Evolutionary conservation across 2,329 filamentous ascomycete genomes (phyloP).

Genomic region (Colletotrichum plurivorum): DNA sequence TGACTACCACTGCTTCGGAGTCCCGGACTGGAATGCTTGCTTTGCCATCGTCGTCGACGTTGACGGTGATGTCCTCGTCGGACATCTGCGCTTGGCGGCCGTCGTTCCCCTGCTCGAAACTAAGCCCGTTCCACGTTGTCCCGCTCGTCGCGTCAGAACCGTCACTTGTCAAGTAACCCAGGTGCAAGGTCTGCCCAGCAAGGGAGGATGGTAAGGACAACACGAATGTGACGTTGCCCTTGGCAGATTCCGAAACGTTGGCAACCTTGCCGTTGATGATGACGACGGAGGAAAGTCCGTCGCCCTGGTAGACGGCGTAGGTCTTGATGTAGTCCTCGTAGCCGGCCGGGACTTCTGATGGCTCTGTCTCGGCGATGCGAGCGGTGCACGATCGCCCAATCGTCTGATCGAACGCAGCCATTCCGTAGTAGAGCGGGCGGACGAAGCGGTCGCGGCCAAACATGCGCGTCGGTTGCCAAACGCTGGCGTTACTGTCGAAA

Average conservation of each 20-base stretch:
- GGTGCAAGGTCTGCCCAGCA: conserved; percentile 28
- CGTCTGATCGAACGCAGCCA: conserved; percentile 34
- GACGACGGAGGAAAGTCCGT: conserved; percentile 30
- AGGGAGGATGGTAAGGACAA: conserved; percentile 28
- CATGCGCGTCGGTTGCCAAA: conserved; percentile 36
- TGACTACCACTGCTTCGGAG: conserved; percentile 31
- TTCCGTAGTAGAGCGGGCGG: conserved; percentile 35
- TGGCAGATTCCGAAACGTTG: conserved; percentile 30
- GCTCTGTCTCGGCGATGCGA: conserved; percentile 25
- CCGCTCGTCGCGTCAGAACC: conserved; percentile 34
- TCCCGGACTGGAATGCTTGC: conserved; percentile 33
- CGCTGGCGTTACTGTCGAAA: conserved; percentile 35
- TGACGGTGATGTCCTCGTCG: conserved; percentile 28
- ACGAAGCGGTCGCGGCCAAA: conserved; percentile 38
- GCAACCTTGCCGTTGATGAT: conserved; percentile 36
- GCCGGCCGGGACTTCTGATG: conserved; percentile 20
- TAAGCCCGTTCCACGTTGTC: conserved; percentile 36
- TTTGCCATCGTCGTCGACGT: conserved; percentile 18
- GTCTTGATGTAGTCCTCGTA: conserved; percentile 33
- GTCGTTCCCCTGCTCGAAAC: conserved; percentile 34
- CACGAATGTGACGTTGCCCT: conserved; percentile 25
- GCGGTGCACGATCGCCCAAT: conserved; percentile 36
- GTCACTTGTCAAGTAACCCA: conserved; percentile 33
- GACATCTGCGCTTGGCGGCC: conserved; percentile 16
- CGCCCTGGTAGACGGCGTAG: conserved; percentile 31